Conservation (phyloP, 768 basidiomycete genomes). For the Suillus tomentosus region DNA sequence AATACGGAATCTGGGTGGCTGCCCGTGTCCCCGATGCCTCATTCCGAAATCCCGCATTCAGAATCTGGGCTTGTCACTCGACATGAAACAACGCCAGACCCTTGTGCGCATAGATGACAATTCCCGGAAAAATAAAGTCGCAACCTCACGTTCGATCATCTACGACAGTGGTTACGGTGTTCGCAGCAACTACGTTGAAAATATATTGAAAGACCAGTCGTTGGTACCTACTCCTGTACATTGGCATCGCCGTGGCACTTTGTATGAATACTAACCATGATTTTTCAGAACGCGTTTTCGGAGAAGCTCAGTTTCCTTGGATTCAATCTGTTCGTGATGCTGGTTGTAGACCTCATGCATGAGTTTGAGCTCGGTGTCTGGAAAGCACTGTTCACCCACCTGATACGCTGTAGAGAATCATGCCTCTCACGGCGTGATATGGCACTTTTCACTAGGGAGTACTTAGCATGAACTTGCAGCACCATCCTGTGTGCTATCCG, state of each 20-base stretch:
- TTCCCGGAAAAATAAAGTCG: neutral
- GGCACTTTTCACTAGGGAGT: too few species aligned
- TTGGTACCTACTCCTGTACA: slow-evolving; percentile 20
- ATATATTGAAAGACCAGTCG: slow-evolving; percentile 17
- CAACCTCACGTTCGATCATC: slow-evolving; percentile 12
- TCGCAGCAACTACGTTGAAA: slow-evolving; percentile 14
- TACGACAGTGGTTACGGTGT: slow-evolving; percentile 18
- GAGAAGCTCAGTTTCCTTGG: slow-evolving; percentile 12
- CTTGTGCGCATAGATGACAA: slow-evolving; percentile 14
- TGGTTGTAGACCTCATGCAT: slow-evolving; percentile 34
- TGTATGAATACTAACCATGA: neutral
- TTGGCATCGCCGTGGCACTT: too few species aligned
- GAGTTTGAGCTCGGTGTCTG: slow-evolving; percentile 34
- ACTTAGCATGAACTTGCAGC: too few species aligned
- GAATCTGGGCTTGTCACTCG: slow-evolving; percentile 11
- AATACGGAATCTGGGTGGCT: slow-evolving; percentile 23
- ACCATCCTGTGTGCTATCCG: too few species aligned
- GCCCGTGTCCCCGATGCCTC: slow-evolving; percentile 32
- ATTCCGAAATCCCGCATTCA: slow-evolving; percentile 18
- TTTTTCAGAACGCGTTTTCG: slow-evolving; percentile 33
- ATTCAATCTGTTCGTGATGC: slow-evolving; percentile 25
- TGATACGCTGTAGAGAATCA: slow-evolving; percentile 17
- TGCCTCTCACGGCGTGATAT: too few species aligned
- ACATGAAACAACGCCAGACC: slow-evolving; percentile 10
- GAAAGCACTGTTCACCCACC: slow-evolving; percentile 31